A percentile compares a stretch with the other conserved stretches of the same genome.
These are phyloP conservation scores for Plectosphaerella cucumerina DNA, from an alignment of 2,329 filamentous ascomycete species.

Conservation along the genomic window DNA sequence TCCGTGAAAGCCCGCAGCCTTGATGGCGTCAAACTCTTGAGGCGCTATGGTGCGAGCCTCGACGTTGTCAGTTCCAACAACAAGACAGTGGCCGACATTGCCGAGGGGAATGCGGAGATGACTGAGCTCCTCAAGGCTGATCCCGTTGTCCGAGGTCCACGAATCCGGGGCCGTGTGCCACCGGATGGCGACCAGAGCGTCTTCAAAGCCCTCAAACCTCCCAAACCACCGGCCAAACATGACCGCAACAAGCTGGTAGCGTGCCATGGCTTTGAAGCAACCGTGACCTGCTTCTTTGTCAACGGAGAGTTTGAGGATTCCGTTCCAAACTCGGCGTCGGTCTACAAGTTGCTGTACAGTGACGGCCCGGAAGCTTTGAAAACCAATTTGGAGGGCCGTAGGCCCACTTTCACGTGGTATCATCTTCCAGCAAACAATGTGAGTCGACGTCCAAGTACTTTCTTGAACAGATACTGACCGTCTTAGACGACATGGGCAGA, in stretches of 20 bases:
- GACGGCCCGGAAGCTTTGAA: conserved; percentile 4
- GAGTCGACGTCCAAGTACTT: not conserved
- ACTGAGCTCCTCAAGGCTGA: conserved; percentile 3
- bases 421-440: conserved; percentile 10
- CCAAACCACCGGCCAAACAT: conserved; percentile 1
- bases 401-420: conserved; percentile 9
- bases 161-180: not conserved
- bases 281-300: conserved; percentile 4
- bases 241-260: conserved; percentile 3
- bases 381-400: not conserved
- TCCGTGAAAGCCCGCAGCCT: not conserved
- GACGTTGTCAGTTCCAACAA: not conserved
- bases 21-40: conserved; percentile 1
- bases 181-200: not conserved
- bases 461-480: not conserved
- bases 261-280: conserved; percentile 8
- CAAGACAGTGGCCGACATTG: conserved; percentile 1
- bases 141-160: conserved; percentile 2
- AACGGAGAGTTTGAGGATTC: conserved; percentile 3
- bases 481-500: conserved; percentile 6
- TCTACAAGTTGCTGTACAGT: conserved; percentile 6
- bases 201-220: conserved; percentile 3
- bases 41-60: conserved; percentile 2
- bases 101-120: conserved; percentile 2
- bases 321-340: conserved; percentile 4